These are phyloP conservation scores for Boletus rex-veris DNA, from an alignment of 768 basidiomycete species.

Conservation along the genomic window DNA sequence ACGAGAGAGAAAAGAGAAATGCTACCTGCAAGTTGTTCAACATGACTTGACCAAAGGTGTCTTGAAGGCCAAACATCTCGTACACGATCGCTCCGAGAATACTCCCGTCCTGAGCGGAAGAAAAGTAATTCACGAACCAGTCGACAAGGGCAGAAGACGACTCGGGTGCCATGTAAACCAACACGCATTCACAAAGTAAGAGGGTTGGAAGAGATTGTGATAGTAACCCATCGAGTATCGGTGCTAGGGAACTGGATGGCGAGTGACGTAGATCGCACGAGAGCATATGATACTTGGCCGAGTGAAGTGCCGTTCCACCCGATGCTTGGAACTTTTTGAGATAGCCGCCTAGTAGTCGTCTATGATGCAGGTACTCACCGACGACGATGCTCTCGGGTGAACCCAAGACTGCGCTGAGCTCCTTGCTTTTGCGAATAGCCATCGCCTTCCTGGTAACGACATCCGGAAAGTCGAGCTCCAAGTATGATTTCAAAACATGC, in stretches of 20 bases:
- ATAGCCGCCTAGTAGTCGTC: neutral
- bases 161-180: constrained; percentile 75
- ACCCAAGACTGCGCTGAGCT: constrained; percentile 26
- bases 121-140: constrained; percentile 68
- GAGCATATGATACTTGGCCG: constrained; percentile 48
- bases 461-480: constrained; percentile 91
- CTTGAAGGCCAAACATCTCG: constrained; percentile 84
- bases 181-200: constrained; percentile 84
- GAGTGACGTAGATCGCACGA: constrained; percentile 71
- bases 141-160: constrained; percentile 56
- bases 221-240: constrained; percentile 40
- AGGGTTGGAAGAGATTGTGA: constrained; percentile 68
- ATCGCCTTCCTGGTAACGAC: constrained; percentile 80
- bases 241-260: constrained; percentile 46
- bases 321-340: constrained; percentile 7
- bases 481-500: constrained; percentile 53
- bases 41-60: constrained; percentile 93
- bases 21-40: constrained; percentile 74
- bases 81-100: constrained; percentile 66
- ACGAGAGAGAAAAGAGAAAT: neutral
- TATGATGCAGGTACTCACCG: constrained; percentile 10
- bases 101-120: constrained; percentile 4
- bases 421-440: constrained; percentile 66
- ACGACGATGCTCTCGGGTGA: constrained; percentile 14
- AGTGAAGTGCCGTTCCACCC: constrained; percentile 36